Conservation (phyloP, 2,329 filamentous ascomycete genomes). For the Rosellinia necatrix region DNA sequence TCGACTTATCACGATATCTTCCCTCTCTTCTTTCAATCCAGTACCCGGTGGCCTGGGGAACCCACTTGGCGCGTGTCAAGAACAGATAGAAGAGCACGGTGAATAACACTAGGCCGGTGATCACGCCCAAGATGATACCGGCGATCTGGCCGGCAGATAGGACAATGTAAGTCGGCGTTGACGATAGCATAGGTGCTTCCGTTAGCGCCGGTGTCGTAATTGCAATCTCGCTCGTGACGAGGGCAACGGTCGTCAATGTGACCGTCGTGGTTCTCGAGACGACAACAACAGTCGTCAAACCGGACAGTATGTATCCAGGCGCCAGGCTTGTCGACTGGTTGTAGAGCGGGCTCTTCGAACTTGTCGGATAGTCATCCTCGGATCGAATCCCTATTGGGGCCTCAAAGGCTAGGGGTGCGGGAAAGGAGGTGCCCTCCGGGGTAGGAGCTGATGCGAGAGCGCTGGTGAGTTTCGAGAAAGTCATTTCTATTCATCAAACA, state of each 20-base stretch:
- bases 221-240: conserved; percentile 12
- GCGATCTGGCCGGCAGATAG: conserved; percentile 4
- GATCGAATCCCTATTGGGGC: not conserved
- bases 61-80: conserved; percentile 10
- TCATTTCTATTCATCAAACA: not conserved
- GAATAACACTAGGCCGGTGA: conserved; percentile 4
- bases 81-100: conserved; percentile 16
- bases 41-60: not conserved
- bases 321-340: not conserved
- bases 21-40: not conserved
- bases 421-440: not conserved
- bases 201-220: not conserved
- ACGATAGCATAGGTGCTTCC: not conserved
- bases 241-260: conserved; percentile 8
- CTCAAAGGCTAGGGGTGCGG: not conserved
- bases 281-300: conserved; percentile 6
- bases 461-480: not conserved
- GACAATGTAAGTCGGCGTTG: not conserved
- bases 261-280: conserved; percentile 15
- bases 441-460: not conserved
- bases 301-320: not conserved
- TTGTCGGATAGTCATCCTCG: conserved; percentile 12
- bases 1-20: not conserved
- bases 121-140: conserved; percentile 4
- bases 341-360: not conserved